Percentiles rank a stretch among this genome's conserved stretches.
Evolutionary conservation across 2,329 filamentous ascomycete species (phyloP).

Genomic region (Ascochyta clinopodiicola): DNA sequence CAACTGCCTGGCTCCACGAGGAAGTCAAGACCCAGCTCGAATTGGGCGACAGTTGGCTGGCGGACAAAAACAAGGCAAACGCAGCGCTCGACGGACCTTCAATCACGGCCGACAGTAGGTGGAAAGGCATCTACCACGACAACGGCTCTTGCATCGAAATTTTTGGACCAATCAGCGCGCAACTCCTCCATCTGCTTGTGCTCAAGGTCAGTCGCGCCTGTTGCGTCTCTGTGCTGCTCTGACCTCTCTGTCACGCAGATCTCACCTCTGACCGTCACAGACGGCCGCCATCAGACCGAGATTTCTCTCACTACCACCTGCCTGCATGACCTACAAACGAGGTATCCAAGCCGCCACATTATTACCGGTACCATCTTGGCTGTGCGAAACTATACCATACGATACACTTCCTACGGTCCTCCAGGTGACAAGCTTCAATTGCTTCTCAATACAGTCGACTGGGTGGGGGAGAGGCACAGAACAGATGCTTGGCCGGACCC

Average conservation of each 20-base stretch:
- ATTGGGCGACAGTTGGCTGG: constrained; percentile 33
- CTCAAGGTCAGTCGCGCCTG: constrained; percentile 22
- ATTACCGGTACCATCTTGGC: background rate
- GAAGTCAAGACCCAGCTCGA: constrained; percentile 28
- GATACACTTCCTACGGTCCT: constrained; percentile 38
- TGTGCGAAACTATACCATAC: constrained; percentile 33
- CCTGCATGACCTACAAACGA: constrained; percentile 13
- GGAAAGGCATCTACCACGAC: constrained; percentile 40
- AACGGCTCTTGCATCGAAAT: constrained; percentile 46
- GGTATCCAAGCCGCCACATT: background rate
- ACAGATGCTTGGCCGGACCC: background rate
- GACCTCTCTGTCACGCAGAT: constrained; percentile 13
- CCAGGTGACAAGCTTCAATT: constrained; percentile 27
- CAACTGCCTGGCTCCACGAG: constrained; percentile 33
- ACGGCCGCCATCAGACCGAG: constrained; percentile 32
- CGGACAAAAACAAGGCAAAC: constrained; percentile 19
- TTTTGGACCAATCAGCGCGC: constrained; percentile 16
- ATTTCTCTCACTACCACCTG: constrained; percentile 24
- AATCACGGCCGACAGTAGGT: constrained; percentile 17
- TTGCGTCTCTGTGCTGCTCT: background rate
- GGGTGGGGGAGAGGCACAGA: constrained; percentile 7
- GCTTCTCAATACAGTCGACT: constrained; percentile 29
- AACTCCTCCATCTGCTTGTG: constrained; percentile 27
- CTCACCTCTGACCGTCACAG: constrained; percentile 34
- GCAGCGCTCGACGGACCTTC: constrained; percentile 3